Percentiles rank a stretch among this genome's conserved stretches.
phyloP scores from a whole-genome alignment of 768 basidiomycete genomes.

The Boletus subparvulus region DNA sequence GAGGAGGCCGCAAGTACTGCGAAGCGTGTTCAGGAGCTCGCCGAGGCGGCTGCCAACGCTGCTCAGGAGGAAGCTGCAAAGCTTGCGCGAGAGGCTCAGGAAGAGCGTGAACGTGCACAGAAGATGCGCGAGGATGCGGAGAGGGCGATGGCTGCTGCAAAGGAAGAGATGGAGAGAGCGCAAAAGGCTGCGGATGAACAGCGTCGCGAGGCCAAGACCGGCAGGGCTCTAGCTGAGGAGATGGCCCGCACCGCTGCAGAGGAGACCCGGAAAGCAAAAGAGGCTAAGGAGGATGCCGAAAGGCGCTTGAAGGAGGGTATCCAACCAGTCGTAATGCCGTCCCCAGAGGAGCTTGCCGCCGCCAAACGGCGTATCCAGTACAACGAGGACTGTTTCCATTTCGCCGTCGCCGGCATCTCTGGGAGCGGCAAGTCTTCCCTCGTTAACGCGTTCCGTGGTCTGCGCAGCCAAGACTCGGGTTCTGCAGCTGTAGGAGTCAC shows the following conservation, averaged over 20 bases:
- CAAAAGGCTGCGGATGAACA: slow-evolving; percentile 13
- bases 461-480: slow-evolving; percentile 16
- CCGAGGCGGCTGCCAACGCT: slow-evolving; percentile 2
- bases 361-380: slow-evolving; percentile 22
- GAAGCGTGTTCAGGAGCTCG: not conserved
- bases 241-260: slow-evolving; percentile 11
- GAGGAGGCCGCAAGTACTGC: not conserved
- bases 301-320: slow-evolving; percentile 23
- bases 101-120: slow-evolving; percentile 3
- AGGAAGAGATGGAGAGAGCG: slow-evolving; percentile 8
- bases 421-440: slow-evolving; percentile 39
- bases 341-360: slow-evolving; percentile 15
- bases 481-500: slow-evolving; percentile 31
- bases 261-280: slow-evolving; percentile 5
- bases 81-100: not conserved
- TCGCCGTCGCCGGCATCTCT: slow-evolving; percentile 35
- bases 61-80: slow-evolving; percentile 7
- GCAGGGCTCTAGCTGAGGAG: slow-evolving; percentile 7
- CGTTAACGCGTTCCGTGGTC: slow-evolving; percentile 36
- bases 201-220: slow-evolving; percentile 5
- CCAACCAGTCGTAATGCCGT: slow-evolving; percentile 26
- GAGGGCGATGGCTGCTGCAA: slow-evolving; percentile 2
- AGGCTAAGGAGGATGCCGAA: slow-evolving; percentile 18
- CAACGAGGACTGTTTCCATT: slow-evolving; percentile 28
- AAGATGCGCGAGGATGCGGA: slow-evolving; percentile 5